phyloP scores from a whole-genome alignment of 2,329 filamentous ascomycete genomes.

The Cercospora sp. region DNA sequence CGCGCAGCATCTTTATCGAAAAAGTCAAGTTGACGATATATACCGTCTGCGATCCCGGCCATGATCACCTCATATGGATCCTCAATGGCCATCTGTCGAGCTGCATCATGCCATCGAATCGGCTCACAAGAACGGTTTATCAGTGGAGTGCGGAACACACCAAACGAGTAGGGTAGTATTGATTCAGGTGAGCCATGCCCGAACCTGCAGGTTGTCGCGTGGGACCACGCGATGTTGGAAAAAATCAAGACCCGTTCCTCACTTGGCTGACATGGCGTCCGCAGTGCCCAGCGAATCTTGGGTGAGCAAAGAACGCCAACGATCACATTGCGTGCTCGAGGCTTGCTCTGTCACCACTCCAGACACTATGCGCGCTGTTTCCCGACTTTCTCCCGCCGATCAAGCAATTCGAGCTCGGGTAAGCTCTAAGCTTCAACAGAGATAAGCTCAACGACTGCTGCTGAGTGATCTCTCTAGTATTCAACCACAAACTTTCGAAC shows the following conservation, averaged over 20 bases:
- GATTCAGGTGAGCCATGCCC: not conserved
- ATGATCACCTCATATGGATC: conserved; percentile 13
- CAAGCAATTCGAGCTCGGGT: conserved; percentile 16
- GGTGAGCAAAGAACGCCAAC: not conserved
- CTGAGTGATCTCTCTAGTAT: not conserved
- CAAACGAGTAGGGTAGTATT: not conserved
- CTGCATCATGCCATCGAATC: not conserved
- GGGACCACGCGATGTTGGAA: not conserved
- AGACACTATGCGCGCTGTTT: not conserved
- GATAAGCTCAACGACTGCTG: conserved; percentile 20
- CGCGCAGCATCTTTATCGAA: not conserved
- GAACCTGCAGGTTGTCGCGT: not conserved
- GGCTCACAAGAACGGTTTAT: not conserved
- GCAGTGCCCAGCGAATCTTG: conserved; percentile 5
- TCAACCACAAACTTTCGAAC: not conserved
- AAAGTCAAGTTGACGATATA: not conserved
- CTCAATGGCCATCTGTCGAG: conserved; percentile 5
- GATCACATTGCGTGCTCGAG: conserved; percentile 23
- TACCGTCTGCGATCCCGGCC: not conserved
- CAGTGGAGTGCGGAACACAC: not conserved
- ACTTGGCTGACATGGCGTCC: not conserved
- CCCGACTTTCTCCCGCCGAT: conserved; percentile 5
- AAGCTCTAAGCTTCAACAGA: conserved; percentile 4
- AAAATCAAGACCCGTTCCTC: not conserved
- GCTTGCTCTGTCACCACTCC: conserved; percentile 19